A percentile compares a stretch with the other conserved stretches of the same genome.
These are phyloP conservation scores for Eucalyptus pauciflora DNA, from an alignment of 345 rosid species.

Conservation along the genomic window DNA sequence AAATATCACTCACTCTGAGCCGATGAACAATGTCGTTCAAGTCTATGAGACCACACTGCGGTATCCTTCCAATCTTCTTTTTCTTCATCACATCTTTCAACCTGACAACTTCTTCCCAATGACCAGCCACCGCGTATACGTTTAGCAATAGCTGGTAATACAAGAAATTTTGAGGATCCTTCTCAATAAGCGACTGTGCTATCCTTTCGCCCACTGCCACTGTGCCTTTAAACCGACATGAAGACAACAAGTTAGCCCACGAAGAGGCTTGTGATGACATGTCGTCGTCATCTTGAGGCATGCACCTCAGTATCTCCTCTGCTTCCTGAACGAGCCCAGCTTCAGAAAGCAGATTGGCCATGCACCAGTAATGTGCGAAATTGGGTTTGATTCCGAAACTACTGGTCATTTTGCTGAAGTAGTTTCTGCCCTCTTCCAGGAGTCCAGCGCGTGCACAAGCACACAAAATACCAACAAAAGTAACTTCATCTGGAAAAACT, in stretches of 20 bases:
- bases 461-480: slow-evolving; percentile 49
- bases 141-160: slow-evolving; percentile 49
- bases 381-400: slow-evolving; percentile 42
- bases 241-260: slow-evolving; percentile 45
- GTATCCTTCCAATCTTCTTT: slow-evolving; percentile 24
- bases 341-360: slow-evolving; percentile 52
- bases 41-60: slow-evolving; percentile 51
- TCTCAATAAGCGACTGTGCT: slow-evolving; percentile 33
- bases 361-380: slow-evolving; percentile 75
- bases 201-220: slow-evolving; percentile 32
- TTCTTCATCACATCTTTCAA: slow-evolving; percentile 36
- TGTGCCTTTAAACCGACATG: slow-evolving; percentile 36
- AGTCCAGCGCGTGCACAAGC: slow-evolving; percentile 48
- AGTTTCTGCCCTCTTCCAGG: slow-evolving; percentile 31
- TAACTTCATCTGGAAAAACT: slow-evolving; percentile 38
- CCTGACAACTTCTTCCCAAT: slow-evolving; percentile 42
- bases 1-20: background rate
- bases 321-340: slow-evolving; percentile 33
- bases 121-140: slow-evolving; percentile 41
- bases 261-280: slow-evolving; percentile 23
- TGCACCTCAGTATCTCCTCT: slow-evolving; percentile 27
- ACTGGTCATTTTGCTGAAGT: slow-evolving; percentile 34
- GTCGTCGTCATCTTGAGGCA: slow-evolving; percentile 1
- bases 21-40: slow-evolving; percentile 52
- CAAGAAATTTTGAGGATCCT: slow-evolving; percentile 40